phyloP scores from a whole-genome alignment of 1,284 basidiomycete species.

The Fistulina hepatica region DNA sequence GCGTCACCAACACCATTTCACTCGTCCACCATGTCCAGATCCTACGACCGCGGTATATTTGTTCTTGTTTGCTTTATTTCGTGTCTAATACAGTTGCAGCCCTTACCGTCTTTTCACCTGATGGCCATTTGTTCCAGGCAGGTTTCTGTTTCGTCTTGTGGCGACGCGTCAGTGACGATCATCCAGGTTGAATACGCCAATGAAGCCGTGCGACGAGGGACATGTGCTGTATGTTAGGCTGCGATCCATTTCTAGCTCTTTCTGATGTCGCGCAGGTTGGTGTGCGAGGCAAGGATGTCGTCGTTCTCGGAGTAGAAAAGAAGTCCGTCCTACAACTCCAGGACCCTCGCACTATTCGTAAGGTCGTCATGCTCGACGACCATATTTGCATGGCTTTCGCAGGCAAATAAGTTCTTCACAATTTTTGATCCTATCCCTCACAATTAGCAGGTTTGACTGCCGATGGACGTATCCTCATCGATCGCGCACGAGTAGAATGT shows the following conservation, averaged over 20 bases:
- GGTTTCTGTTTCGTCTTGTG: constrained; percentile 12
- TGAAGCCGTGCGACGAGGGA: constrained; percentile 95
- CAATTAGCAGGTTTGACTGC: constrained; percentile 75
- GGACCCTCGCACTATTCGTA: constrained; percentile 94
- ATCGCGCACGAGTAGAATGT: constrained; percentile 96
- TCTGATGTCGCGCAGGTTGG: constrained; percentile 59
- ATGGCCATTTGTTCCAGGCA: constrained; percentile 90
- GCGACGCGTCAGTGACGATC: constrained; percentile 14
- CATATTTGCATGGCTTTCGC: constrained; percentile 97
- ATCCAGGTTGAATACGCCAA: constrained; percentile 92
- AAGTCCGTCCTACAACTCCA: constrained; percentile 96
- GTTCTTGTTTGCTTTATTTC: neutral
- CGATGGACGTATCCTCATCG: constrained; percentile 95
- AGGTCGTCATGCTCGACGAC: constrained; percentile 98
- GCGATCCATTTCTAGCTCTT: neutral
- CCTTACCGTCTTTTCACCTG: constrained; percentile 89
- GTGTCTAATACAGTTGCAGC: constrained; percentile 38
- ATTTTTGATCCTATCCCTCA: neutral
- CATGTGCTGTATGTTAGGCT: constrained; percentile 71
- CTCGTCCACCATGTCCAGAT: constrained; percentile 48
- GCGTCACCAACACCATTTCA: constrained; percentile 9
- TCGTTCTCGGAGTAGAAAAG: constrained; percentile 98
- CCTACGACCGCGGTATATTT: constrained; percentile 61
- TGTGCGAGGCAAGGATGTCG: constrained; percentile 89
- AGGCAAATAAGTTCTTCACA: constrained; percentile 40